Percentiles rank a stretch among this genome's conserved stretches.
Conservation (phyloP, 352 stramenopile species). For the Globisporangium viniferum region DNA sequence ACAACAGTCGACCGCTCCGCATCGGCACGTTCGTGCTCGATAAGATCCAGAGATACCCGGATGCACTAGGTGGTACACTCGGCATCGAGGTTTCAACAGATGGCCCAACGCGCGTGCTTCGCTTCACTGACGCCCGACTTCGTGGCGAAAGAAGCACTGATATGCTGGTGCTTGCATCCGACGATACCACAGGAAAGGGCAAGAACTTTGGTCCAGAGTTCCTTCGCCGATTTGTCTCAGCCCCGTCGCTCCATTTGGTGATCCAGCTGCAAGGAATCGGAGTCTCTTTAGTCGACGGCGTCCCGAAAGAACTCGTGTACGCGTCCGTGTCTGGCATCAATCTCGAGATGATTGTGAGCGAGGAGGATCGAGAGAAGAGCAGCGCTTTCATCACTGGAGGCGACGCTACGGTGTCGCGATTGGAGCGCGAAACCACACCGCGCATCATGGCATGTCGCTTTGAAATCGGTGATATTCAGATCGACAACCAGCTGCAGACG, state of each 20-base stretch:
- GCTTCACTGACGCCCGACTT: slow-evolving; percentile 81
- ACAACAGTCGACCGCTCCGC: slow-evolving; percentile 81
- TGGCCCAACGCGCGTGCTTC: slow-evolving; percentile 83
- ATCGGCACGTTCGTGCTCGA: slow-evolving; percentile 83
- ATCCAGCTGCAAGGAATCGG: slow-evolving; percentile 71
- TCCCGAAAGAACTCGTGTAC: slow-evolving; percentile 80
- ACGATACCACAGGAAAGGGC: slow-evolving; percentile 1
- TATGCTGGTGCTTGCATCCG: slow-evolving; percentile 1
- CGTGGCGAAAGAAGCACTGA: slow-evolving; percentile 37
- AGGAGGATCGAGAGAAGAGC: slow-evolving; percentile 36
- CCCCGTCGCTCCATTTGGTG: slow-evolving; percentile 46
- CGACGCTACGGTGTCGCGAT: slow-evolving; percentile 38
- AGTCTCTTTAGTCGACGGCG: slow-evolving; percentile 70
- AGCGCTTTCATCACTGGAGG: slow-evolving; percentile 41
- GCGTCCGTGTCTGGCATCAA: slow-evolving; percentile 61
- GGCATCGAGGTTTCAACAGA: slow-evolving; percentile 83
- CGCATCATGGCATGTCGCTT: slow-evolving; percentile 65
- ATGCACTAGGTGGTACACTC: slow-evolving; percentile 67
- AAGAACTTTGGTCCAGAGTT: slow-evolving; percentile 18
- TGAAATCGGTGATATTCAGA: slow-evolving; percentile 77
- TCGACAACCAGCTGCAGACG: slow-evolving; percentile 83
- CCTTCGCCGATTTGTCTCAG: slow-evolving; percentile 46
- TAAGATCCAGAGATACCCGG: slow-evolving; percentile 76
- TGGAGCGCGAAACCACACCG: slow-evolving; percentile 53
- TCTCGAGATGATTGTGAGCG: slow-evolving; percentile 56